Base-by-base conservation (phyloP, 768 basidiomycete species). In the Pulveroboletus ravenelii region DNA sequence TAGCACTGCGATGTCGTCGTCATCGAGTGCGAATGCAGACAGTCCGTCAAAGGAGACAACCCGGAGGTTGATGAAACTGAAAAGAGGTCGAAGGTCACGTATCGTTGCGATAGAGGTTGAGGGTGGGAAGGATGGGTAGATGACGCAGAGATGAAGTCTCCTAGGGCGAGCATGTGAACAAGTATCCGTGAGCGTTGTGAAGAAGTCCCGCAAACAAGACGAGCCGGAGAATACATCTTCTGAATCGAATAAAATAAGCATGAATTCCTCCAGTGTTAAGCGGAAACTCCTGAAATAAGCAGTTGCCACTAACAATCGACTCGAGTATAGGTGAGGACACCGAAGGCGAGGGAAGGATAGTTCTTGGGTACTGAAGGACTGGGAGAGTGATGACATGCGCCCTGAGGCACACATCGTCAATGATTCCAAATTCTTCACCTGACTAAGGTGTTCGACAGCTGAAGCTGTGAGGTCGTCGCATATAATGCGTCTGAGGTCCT, bases 41-140 rank as follows among this genome's bases (percentile, higher is more conserved):
- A 62, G 44, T 10, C 63, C 57, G 4, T 59, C 63, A 7, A 66
- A 34, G 12, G 37, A 48, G 5, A 56, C 30, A 13, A 59, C 40
- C 12, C 50, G 52, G 31, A 62, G 56, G 17, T 48, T 36, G 5
- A 39, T 1, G 25, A 64, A 64, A 3, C 6, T 9, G 25, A 64
- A 29, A 1, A 62, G 52, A 0, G 62, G 62, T 10, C 50, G 32
- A 15, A 49, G 10, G 23, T 61, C 59, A 10, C 42, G 44, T 10
- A 62, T 36, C 14, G 50, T 56, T 3, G 43, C 17, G 0, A 14
- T 14, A 5, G 49, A 17, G 3, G 31, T 12, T 3, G 48, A 17
- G 12, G 52, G 48, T 1, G 54, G 42, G 3, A 56, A 43, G 20
- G 45, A 47, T 3, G 62, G 51, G n/a, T 56, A 32, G 41, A 62